Evolutionary conservation across 73 alveolate species (phyloP).

Genomic region (Effrenium voratum): DNA sequence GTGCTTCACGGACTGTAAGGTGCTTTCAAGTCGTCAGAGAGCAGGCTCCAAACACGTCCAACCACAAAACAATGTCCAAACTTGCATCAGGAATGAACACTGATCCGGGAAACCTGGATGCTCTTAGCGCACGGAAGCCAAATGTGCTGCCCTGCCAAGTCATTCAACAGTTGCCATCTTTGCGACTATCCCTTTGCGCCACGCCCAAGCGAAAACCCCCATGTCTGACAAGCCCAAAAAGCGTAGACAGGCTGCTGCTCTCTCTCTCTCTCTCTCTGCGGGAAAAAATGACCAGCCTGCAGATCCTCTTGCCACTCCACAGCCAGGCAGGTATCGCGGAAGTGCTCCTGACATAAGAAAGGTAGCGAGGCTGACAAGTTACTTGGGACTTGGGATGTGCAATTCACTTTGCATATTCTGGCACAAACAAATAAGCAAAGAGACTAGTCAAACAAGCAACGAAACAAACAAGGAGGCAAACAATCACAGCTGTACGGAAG

Average conservation of each 20-base stretch:
- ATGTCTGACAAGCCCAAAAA: no score
- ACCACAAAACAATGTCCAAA: no score
- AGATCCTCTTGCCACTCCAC: slow-evolving; percentile 59
- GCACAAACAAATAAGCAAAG: not conserved
- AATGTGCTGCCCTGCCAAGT: no score
- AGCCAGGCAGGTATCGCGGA: slow-evolving; percentile 2
- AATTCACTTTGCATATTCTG: not conserved
- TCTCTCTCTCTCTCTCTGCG: not conserved
- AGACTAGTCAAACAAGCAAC: not conserved
- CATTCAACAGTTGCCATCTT: no score
- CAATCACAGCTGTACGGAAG: not conserved
- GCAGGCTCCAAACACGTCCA: no score
- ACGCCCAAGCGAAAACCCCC: no score
- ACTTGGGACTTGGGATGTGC: not conserved
- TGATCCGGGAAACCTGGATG: not conserved
- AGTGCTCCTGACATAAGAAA: slow-evolving; percentile 11
- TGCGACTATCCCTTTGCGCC: no score
- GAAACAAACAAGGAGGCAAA: not conserved
- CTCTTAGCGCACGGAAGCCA: not conserved
- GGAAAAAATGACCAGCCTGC: not conserved
- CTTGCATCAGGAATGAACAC: not conserved
- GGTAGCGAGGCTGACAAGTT: not conserved
- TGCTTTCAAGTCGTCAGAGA: no score
- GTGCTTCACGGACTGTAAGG: no score
- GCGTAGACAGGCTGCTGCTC: not conserved